Evolutionary conservation across 2,329 filamentous ascomycete genomes (phyloP).

Genomic region (Clarireedia sp.): DNA sequence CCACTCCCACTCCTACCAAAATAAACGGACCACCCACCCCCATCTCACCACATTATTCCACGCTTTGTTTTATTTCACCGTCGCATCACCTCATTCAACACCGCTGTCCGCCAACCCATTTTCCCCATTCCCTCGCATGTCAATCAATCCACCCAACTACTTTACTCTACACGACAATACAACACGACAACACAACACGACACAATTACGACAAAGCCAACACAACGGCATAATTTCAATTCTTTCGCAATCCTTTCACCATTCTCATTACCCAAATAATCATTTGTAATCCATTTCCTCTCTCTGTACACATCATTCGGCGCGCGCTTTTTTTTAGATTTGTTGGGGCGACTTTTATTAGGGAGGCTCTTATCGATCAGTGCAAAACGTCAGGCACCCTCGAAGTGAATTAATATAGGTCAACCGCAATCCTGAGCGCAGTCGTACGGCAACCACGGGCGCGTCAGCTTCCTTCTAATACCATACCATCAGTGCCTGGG

Average conservation of each 20-base stretch:
- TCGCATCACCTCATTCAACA: not conserved
- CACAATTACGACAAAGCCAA: not conserved
- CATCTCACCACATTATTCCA: too few relatives aligned
- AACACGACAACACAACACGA: not conserved
- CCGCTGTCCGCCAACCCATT: too few relatives aligned
- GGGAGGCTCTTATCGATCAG: conserved; percentile 4
- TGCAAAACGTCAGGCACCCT: conserved; percentile 2
- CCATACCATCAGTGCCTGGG: not conserved
- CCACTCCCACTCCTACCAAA: too few relatives aligned
- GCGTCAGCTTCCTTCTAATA: not conserved
- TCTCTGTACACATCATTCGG: conserved; percentile 4
- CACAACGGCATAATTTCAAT: not conserved
- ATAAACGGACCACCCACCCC: too few relatives aligned
- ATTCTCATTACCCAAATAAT: not conserved
- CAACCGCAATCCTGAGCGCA: not conserved
- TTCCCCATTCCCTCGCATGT: not conserved
- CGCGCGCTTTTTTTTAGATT: not conserved
- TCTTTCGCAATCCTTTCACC: not conserved
- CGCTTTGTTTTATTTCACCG: not conserved
- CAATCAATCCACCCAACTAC: not conserved
- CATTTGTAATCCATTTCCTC: conserved; percentile 3
- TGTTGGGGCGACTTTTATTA: not conserved
- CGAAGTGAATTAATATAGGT: conserved; percentile 3
- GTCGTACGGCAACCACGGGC: not conserved
- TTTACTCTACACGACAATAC: not conserved